Conservation (phyloP, 1,139 yeast genomes). For the Eremothecium cymbalariae region DNA sequence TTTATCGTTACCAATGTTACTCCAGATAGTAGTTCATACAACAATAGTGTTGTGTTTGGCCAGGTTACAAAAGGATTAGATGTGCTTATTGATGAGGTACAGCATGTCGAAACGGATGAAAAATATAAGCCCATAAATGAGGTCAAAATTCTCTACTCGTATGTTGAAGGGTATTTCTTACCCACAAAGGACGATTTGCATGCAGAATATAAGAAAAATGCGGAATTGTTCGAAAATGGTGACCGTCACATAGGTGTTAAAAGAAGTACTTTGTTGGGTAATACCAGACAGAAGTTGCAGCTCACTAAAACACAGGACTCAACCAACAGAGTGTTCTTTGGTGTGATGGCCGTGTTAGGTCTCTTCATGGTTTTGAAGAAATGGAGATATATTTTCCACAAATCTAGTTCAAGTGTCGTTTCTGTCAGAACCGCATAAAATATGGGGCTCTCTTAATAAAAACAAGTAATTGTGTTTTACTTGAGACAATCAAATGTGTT, state of each 20-base stretch:
- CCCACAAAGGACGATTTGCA: conserved; percentile 16
- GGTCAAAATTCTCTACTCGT: conserved; percentile 35
- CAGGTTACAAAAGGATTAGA: conserved; percentile 61
- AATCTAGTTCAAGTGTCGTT: background rate
- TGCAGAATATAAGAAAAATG: conserved; percentile 14
- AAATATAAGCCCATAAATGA: conserved; percentile 37
- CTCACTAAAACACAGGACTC: too few relatives aligned
- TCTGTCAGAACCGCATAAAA: conserved; percentile 1
- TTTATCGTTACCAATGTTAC: conserved; percentile 54
- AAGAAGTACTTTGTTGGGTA: background rate
- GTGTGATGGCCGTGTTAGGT: too few relatives aligned
- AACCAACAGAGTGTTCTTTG: too few relatives aligned
- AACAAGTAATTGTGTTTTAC: too few relatives aligned
- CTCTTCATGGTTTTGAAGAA: background rate
- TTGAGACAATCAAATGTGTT: too few relatives aligned
- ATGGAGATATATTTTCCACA: conserved; percentile 1
- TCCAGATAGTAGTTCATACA: conserved; percentile 60
- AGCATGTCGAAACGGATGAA: conserved; percentile 39
- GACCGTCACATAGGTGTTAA: conserved; percentile 19
- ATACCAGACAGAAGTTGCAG: background rate
- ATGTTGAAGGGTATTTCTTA: conserved; percentile 15
- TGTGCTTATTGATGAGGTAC: conserved; percentile 43
- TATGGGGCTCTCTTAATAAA: background rate
- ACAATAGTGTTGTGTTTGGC: conserved; percentile 66
- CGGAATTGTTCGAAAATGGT: conserved; percentile 19